phyloP scores from a whole-genome alignment of 1,284 basidiomycete species.

The Trichosporon sp. region DNA sequence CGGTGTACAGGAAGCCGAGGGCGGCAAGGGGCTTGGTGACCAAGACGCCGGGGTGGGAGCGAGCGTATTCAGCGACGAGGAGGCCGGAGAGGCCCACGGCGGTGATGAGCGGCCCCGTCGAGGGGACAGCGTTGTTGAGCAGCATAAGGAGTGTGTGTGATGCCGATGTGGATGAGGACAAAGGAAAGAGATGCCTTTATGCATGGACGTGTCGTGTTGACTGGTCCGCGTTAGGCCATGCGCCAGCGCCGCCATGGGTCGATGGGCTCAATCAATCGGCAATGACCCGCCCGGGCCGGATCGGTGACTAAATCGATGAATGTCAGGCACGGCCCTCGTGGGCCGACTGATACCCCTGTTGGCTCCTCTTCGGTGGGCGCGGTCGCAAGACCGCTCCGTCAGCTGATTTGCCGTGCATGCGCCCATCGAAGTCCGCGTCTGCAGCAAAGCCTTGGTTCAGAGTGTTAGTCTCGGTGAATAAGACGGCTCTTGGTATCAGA shows the following conservation, averaged over 20 bases:
- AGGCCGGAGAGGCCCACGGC: constrained; percentile 13
- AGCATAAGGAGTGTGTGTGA: neutral
- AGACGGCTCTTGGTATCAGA: too few relatives aligned
- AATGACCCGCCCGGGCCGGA: neutral
- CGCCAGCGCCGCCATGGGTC: neutral
- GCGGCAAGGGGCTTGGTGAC: constrained; percentile 21
- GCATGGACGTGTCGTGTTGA: neutral
- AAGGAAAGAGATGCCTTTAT: too few relatives aligned
- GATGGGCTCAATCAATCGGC: neutral
- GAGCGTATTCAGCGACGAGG: constrained; percentile 7
- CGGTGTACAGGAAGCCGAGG: constrained; percentile 14
- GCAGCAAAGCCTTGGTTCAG: too few relatives aligned
- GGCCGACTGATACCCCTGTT: neutral
- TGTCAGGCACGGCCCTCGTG: neutral
- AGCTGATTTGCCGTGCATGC: too few relatives aligned
- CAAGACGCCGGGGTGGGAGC: constrained; percentile 6
- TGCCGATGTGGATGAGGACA: neutral
- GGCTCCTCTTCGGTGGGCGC: neutral
- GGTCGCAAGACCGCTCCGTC: neutral
- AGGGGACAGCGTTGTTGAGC: neutral
- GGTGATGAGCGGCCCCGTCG: constrained; percentile 13
- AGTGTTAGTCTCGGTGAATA: too few relatives aligned
- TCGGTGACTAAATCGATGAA: neutral
- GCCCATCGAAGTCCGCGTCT: too few relatives aligned
- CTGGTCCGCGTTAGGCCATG: neutral